Evolutionary conservation across 768 basidiomycete species (phyloP), one percentile per base, ranked within the genome.

Genomic region (Podaxis sp.): DNA sequence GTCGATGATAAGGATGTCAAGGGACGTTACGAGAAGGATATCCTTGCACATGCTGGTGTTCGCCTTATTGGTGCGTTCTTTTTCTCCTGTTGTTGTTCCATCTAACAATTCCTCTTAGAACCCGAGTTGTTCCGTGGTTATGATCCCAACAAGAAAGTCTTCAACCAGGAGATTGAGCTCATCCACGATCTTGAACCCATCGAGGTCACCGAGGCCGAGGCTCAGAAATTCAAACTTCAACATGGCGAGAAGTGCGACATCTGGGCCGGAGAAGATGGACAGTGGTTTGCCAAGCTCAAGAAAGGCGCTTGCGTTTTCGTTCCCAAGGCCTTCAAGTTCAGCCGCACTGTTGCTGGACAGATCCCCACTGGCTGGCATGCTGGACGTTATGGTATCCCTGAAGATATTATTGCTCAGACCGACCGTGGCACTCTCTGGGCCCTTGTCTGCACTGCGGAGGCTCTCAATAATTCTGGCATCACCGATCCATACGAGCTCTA

Each of bases 281-380:
- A 96, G 72, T 97, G 92, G 93, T 95, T 93, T 70, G 95, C 95
- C 73, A 97, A 98, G 78, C 89, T 99, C 83, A 99, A 99, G 89
- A 96, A 93, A 77, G 97, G 97, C 56, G 95, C 97, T 11, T 88
- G 93, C 51, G 81, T 99, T 65, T 83, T 89, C 66, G 88, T 99
- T 48, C 96, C 97, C 55, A 99, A 99, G 79, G 92, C 96, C 2
- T 89, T 98, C 85, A 86, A 84, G 68, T 99, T 99, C 84, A 93
- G 88, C 72, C 92, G 96, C 54, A 85, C 92, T 48, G 97, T 99
- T 53, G 96, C 93, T 52, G 96, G 95, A 52, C 97, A 99, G 75
- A 83, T 99, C 60, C 97, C 97, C 2, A 97, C 96, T 24, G 97
- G 97, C 15, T 99, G 97, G 96, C 82, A 95, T 68, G 96, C 96